Evolutionary conservation across 805 yeast species (phyloP), one percentile per base, ranked within the genome.

Genomic region (Sungouiozyma ichnusensis): DNA sequence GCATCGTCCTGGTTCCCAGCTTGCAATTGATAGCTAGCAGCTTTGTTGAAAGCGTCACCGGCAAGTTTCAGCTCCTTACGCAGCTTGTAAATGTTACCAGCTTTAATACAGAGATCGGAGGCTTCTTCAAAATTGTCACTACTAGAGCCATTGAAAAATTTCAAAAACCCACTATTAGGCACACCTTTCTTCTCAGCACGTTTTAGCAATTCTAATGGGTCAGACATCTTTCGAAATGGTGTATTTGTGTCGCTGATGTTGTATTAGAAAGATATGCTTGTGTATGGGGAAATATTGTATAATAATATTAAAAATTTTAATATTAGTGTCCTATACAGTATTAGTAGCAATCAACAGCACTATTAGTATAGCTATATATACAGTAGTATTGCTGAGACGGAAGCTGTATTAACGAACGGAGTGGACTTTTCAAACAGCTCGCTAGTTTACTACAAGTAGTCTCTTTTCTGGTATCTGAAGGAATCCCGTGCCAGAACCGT

Each of bases 1-100:
- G 94, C 94, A 54, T 90, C 97, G 52, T 92, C 95, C 48, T 79
- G 79, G 48, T 79, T 76, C 18, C 76, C 84, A 15, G 90, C 82
- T 54, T 79, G 73, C 40, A 73, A 64, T 60, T 86, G 95, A 44
- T 79, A 75, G 14, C 73, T 76, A 1, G 97, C 94, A 1, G 98
- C 97, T 54, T 77, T 79, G 46, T 83, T 80, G 57, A 88, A 90
- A 16, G 86, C 79, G 48, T 73, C 67, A 9, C 97, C 97, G 0
- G 97, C 97, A 41, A 71, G 66, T 16, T 69, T 64, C 49, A 74
- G 73, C 56, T 86, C 83, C 55, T 84, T 85, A 51, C 76, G 79
- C 44, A 92, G 64, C 47, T 88, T 75, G 67, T 79, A 92, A 20
- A 77, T 72, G 56, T 90, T 92, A n/a, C 94, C 99, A 2, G 98